phyloP scores from a whole-genome alignment of 2,329 filamentous ascomycete species.

The Diaporthe sp. region DNA sequence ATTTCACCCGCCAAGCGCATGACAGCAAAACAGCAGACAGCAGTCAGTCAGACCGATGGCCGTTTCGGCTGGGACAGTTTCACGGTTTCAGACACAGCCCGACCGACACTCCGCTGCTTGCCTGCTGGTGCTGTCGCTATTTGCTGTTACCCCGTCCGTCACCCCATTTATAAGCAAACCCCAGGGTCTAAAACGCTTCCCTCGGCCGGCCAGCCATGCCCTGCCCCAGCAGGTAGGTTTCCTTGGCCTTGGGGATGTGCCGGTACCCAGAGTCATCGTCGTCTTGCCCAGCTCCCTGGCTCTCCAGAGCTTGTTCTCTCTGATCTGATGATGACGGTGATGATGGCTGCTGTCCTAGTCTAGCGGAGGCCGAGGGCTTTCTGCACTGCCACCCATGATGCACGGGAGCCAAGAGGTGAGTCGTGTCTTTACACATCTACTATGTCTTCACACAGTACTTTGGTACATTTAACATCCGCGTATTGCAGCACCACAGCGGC shows the following conservation, averaged over 20 bases:
- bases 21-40: no score
- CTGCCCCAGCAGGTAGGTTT: background rate
- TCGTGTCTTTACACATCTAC: constrained; percentile 10
- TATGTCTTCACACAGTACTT: background rate
- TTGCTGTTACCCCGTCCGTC: background rate
- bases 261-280: background rate
- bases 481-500: background rate
- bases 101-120: constrained; percentile 2
- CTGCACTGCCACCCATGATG: constrained; percentile 55
- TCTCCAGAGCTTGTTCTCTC: background rate
- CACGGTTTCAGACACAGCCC: constrained; percentile 14
- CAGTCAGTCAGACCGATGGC: constrained; percentile 21
- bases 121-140: background rate
- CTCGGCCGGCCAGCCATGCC: background rate
- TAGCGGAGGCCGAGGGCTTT: constrained; percentile 42
- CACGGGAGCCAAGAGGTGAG: constrained; percentile 28
- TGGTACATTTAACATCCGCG: background rate
- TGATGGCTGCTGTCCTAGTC: background rate
- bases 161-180: constrained; percentile 22
- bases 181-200: constrained; percentile 20
- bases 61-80: constrained; percentile 32
- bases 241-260: background rate
- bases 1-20: constrained; percentile 3
- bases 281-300: background rate
- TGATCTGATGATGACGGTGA: constrained; percentile 19